phyloP scores from a whole-genome alignment of 257 asterid species.

The Ehretia macrophylla region DNA sequence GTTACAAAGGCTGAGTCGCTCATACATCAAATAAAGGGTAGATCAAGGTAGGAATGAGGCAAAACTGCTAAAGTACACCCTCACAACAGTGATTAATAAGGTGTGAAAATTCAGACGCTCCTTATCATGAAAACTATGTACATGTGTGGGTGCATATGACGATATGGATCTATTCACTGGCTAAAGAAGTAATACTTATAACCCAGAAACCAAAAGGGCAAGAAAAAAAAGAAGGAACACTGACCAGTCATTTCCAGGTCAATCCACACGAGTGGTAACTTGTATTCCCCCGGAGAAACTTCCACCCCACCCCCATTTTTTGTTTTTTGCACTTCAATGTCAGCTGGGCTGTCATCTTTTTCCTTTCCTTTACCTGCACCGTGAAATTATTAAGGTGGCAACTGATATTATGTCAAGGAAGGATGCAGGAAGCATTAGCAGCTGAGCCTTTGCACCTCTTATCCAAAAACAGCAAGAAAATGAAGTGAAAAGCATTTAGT shows the following conservation, averaged over 20 bases:
- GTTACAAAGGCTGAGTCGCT: not conserved
- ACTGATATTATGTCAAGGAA: not conserved
- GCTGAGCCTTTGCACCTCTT: not conserved
- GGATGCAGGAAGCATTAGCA: not conserved
- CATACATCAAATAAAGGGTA: not conserved
- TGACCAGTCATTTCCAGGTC: conserved; percentile 98
- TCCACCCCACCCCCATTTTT: conserved; percentile 27
- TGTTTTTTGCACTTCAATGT: conserved; percentile 18
- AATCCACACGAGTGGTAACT: conserved; percentile 92
- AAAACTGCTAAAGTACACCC: too few species aligned
- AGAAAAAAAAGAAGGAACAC: conserved; percentile 10
- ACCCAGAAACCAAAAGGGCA: too few species aligned
- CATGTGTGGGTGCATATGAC: not conserved
- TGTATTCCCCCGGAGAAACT: conserved; percentile 33
- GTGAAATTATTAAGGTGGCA: not conserved
- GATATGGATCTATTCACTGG: not conserved
- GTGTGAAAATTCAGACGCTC: not conserved
- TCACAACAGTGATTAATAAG: too few species aligned
- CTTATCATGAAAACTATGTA: not conserved
- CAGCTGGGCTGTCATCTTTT: conserved; percentile 25
- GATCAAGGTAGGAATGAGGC: too few species aligned
- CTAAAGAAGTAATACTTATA: not conserved
- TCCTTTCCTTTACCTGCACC: conserved; percentile 39
- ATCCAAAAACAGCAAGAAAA: not conserved
- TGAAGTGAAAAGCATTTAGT: not conserved